Percentiles rank a stretch among this genome's conserved stretches.
These are phyloP conservation scores for Salix viminalis DNA, from an alignment of 345 rosid genomes.

Conservation along the genomic window DNA sequence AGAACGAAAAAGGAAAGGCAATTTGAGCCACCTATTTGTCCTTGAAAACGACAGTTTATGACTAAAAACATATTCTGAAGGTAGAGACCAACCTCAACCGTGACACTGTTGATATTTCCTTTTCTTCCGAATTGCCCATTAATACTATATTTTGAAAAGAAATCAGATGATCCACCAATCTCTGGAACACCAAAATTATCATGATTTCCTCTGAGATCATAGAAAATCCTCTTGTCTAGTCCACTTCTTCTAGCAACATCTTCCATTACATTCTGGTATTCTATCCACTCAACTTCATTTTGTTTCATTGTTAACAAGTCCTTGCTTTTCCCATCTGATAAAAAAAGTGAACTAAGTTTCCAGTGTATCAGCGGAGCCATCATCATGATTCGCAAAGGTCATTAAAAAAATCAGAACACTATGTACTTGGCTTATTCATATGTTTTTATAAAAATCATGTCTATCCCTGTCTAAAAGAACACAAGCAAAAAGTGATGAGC, in stretches of 20 bases:
- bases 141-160: conserved; percentile 79
- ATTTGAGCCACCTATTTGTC: neutral
- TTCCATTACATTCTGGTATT: conserved; percentile 65
- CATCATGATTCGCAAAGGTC: neutral
- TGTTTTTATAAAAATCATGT: neutral
- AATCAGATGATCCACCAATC: conserved; percentile 62
- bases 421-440: neutral
- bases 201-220: conserved; percentile 93
- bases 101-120: conserved; percentile 52
- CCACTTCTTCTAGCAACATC: conserved; percentile 63
- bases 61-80: neutral
- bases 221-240: conserved; percentile 63
- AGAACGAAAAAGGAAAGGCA: neutral
- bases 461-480: neutral
- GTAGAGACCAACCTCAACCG: conserved; percentile 59
- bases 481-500: neutral
- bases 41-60: neutral
- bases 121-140: conserved; percentile 62
- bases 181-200: conserved; percentile 83
- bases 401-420: neutral
- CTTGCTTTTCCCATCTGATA: conserved; percentile 83
- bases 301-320: conserved; percentile 80
- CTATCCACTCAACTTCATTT: conserved; percentile 79
- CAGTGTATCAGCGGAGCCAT: neutral
- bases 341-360: conserved; percentile 12